Evolutionary conservation across 768 basidiomycete genomes (phyloP).

Genomic region (Boletus patriciae): DNA sequence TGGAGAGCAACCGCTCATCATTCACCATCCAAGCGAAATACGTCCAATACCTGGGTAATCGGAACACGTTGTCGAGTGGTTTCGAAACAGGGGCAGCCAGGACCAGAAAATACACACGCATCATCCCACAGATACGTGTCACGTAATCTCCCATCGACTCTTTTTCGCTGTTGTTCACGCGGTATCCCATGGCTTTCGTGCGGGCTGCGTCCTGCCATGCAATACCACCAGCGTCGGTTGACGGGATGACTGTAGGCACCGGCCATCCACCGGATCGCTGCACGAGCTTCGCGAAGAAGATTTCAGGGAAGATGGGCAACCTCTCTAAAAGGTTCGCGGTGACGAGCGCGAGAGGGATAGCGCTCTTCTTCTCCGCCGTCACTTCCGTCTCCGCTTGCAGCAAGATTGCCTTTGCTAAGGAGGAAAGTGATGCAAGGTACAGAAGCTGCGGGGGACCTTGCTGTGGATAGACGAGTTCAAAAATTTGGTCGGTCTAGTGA

Average conservation of each 20-base stretch:
- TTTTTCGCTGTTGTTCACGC: slow-evolving; percentile 41
- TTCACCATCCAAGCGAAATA: slow-evolving; percentile 67
- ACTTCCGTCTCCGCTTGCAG: slow-evolving; percentile 94
- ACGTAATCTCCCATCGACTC: slow-evolving; percentile 65
- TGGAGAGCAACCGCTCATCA: slow-evolving; percentile 50
- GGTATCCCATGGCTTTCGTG: slow-evolving; percentile 57
- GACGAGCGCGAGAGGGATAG: slow-evolving; percentile 78
- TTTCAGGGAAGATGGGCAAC: slow-evolving; percentile 58
- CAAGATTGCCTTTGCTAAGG: slow-evolving; percentile 85
- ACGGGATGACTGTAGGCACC: slow-evolving; percentile 62
- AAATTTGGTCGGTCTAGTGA: slow-evolving; percentile 41
- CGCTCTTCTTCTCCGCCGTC: slow-evolving; percentile 82
- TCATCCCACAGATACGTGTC: slow-evolving; percentile 69
- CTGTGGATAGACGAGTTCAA: slow-evolving; percentile 40
- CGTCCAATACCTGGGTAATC: slow-evolving; percentile 64
- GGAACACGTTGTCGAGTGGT: slow-evolving; percentile 48
- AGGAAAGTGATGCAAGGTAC: slow-evolving; percentile 78
- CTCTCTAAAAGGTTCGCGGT: slow-evolving; percentile 62
- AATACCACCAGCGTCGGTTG: slow-evolving; percentile 48
- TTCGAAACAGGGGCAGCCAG: slow-evolving; percentile 44
- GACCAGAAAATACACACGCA: slow-evolving; percentile 86
- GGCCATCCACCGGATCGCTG: slow-evolving; percentile 90
- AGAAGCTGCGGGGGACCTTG: slow-evolving; percentile 37
- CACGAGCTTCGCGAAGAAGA: slow-evolving; percentile 83
- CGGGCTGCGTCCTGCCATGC: slow-evolving; percentile 45